Percentiles rank a stretch among this genome's conserved stretches.
Evolutionary conservation across 192 early-diverging fungal genomes (phyloP).

Genomic region (Backusella morwellensis): DNA sequence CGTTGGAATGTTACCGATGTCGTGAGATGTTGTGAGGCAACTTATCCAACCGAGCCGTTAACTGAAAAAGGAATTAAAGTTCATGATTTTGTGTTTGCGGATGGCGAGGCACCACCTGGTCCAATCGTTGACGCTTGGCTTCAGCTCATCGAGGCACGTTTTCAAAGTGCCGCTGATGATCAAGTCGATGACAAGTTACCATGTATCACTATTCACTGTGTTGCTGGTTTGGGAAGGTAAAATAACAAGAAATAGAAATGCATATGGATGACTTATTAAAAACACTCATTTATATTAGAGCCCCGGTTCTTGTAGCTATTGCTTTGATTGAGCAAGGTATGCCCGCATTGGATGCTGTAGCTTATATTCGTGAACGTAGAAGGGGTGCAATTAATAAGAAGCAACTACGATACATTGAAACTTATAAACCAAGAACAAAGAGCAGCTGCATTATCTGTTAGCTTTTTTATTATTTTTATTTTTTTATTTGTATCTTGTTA

Average conservation of each 20-base stretch:
- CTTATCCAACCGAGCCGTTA: constrained; percentile 61
- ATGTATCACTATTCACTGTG: constrained; percentile 71
- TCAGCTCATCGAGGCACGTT: constrained; percentile 55
- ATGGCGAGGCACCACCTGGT: constrained; percentile 69
- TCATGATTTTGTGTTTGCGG: constrained; percentile 70
- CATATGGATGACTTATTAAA: not conserved
- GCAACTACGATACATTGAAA: constrained; percentile 64
- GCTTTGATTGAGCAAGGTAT: constrained; percentile 82
- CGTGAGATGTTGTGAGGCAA: constrained; percentile 83
- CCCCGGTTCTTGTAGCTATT: constrained; percentile 71
- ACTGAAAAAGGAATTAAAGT: constrained; percentile 60
- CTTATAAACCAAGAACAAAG: constrained; percentile 52
- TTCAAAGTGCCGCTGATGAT: constrained; percentile 17
- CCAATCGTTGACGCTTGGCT: constrained; percentile 65
- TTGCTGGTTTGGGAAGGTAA: constrained; percentile 76
- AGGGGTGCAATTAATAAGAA: constrained; percentile 76
- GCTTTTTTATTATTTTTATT: not conserved
- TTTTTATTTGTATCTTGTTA: not conserved
- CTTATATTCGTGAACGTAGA: constrained; percentile 65
- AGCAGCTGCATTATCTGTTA: constrained; percentile 40
- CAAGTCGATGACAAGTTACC: constrained; percentile 1
- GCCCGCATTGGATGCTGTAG: constrained; percentile 71
- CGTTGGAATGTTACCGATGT: constrained; percentile 68
- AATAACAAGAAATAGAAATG: not conserved
- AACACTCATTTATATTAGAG: constrained; percentile 29